Conservation (phyloP, 805 yeast genomes). For the Yueomyces sp. region DNA sequence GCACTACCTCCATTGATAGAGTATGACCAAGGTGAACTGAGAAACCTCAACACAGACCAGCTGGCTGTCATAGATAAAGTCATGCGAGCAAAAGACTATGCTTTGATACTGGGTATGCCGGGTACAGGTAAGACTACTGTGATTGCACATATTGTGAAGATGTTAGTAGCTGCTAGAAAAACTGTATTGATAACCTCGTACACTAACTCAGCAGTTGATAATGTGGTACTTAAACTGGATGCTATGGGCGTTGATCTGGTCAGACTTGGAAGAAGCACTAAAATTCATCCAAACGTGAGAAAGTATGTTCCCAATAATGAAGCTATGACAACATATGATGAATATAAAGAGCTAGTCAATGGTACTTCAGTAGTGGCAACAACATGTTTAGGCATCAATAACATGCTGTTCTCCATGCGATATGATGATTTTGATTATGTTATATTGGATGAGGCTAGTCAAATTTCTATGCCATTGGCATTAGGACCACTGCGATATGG, state of each 20-base stretch:
- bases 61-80: slow-evolving; percentile 51
- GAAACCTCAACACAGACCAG: slow-evolving; percentile 58
- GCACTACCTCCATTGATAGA: slow-evolving; percentile 10
- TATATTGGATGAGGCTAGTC: slow-evolving; percentile 94
- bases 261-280: slow-evolving; percentile 49
- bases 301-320: slow-evolving; percentile 36
- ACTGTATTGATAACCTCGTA: slow-evolving; percentile 70
- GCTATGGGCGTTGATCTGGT: slow-evolving; percentile 32
- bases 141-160: slow-evolving; percentile 58
- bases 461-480: slow-evolving; percentile 81
- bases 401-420: slow-evolving; percentile 16
- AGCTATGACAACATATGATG: slow-evolving; percentile 29
- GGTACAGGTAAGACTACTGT: slow-evolving; percentile 95
- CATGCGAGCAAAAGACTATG: slow-evolving; percentile 55
- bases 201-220: slow-evolving; percentile 95
- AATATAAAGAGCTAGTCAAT: slow-evolving; percentile 34
- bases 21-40: slow-evolving; percentile 5
- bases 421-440: slow-evolving; percentile 71
- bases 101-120: slow-evolving; percentile 90
- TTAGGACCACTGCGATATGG: slow-evolving; percentile 76
- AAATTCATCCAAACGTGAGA: slow-evolving; percentile 50
- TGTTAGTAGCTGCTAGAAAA: slow-evolving; percentile 43
- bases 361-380: slow-evolving; percentile 70
- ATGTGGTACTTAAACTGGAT: slow-evolving; percentile 63
- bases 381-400: slow-evolving; percentile 63